Conservation (phyloP, 257 asterid species). For the Salvia rosmarinus region DNA sequence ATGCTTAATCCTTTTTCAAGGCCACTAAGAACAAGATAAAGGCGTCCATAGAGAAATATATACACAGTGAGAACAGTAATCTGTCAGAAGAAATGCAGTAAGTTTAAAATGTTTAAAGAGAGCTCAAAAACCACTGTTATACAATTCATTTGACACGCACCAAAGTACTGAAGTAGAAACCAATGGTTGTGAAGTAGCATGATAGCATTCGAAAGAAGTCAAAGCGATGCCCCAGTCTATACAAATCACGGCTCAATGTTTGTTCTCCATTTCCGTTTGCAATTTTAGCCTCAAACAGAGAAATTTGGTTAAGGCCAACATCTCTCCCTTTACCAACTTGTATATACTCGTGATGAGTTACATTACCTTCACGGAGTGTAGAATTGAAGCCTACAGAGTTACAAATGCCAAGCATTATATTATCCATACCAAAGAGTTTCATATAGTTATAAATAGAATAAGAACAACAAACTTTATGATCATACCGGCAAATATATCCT, state of each 20-base stretch:
- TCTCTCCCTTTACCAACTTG: slow-evolving; percentile 99
- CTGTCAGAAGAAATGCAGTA: slow-evolving; percentile 52
- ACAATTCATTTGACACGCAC: slow-evolving; percentile 45
- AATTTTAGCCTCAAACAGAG: slow-evolving; percentile 94
- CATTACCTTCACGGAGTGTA: slow-evolving; percentile 97
- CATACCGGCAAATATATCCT: slow-evolving; percentile 97
- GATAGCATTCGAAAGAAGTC: slow-evolving; percentile 94
- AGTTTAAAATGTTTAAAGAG: slow-evolving; percentile 30
- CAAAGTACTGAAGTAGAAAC: slow-evolving; percentile 96
- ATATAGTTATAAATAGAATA: not conserved
- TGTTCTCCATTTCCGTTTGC: slow-evolving; percentile 99
- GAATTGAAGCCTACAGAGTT: slow-evolving; percentile 82
- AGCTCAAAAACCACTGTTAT: slow-evolving; percentile 1
- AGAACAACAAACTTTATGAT: not conserved
- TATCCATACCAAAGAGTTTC: not conserved
- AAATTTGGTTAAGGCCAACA: slow-evolving; percentile 97
- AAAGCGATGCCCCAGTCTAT: slow-evolving; percentile 98
- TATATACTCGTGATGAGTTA: slow-evolving; percentile 95
- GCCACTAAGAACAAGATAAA: slow-evolving; percentile 94
- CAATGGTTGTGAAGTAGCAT: slow-evolving; percentile 95
- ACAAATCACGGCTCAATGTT: slow-evolving; percentile 91
- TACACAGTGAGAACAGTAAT: slow-evolving; percentile 94
- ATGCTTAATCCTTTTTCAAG: slow-evolving; percentile 76
- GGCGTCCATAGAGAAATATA: slow-evolving; percentile 91
- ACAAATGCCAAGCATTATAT: slow-evolving; percentile 17